Conservation (phyloP, 1,284 basidiomycete species). For the Ceratobasidium theobromae region DNA sequence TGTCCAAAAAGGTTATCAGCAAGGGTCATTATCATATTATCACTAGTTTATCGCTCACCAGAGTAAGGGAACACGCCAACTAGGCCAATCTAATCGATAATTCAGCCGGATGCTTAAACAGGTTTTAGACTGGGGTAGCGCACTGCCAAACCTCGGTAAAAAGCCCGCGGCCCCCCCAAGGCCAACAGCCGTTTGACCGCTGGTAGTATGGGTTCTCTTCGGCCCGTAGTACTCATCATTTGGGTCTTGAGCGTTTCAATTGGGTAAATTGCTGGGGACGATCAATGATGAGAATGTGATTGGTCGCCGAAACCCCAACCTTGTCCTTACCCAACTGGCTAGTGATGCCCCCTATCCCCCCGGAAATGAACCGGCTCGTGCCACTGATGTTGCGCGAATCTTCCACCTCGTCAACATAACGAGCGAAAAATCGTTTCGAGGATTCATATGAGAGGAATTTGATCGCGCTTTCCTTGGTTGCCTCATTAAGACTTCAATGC, state of each 20-base stretch:
- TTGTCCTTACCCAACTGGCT: conserved; percentile 79
- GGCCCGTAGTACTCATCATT: conserved; percentile 82
- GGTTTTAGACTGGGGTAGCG: not conserved
- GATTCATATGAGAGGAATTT: conserved; percentile 98
- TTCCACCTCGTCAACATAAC: conserved; percentile 87
- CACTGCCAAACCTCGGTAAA: conserved; percentile 89
- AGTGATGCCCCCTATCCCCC: conserved; percentile 91
- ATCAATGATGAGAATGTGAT: conserved; percentile 36
- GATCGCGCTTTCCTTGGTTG: conserved; percentile 81
- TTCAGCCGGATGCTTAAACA: not conserved
- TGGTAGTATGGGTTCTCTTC: conserved; percentile 58
- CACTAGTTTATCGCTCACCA: conserved; percentile 40
- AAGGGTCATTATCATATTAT: conserved; percentile 31
- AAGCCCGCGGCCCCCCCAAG: conserved; percentile 80
- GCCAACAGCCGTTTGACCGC: conserved; percentile 71
- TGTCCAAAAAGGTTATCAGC: conserved; percentile 56
- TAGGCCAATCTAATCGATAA: conserved; percentile 68
- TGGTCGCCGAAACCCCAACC: not conserved
- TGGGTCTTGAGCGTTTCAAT: conserved; percentile 90
- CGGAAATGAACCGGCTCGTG: conserved; percentile 88
- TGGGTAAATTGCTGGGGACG: conserved; percentile 85
- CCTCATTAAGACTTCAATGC: not conserved
- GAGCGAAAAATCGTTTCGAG: conserved; percentile 92
- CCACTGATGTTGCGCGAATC: conserved; percentile 91
- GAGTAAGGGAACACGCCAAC: conserved; percentile 84